Percentiles rank a stretch among this genome's conserved stretches.
These are phyloP conservation scores for Teratosphaeria gauchensis DNA, from an alignment of 2,329 filamentous ascomycete genomes.

Conservation along the genomic window DNA sequence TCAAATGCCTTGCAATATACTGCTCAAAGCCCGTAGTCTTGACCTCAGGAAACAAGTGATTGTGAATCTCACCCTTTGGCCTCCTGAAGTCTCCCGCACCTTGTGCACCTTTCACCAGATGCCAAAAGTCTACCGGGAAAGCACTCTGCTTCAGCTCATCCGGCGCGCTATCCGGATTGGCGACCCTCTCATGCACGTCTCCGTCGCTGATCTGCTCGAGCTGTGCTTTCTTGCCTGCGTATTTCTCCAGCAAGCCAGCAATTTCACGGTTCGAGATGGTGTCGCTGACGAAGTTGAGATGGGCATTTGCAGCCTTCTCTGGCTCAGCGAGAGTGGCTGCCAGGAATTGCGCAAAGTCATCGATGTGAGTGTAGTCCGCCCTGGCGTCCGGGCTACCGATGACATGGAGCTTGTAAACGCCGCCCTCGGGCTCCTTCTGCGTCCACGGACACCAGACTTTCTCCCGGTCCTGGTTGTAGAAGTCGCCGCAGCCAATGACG, in stretches of 20 bases:
- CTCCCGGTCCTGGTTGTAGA: constrained; percentile 1
- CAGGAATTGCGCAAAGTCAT: constrained; percentile 1
- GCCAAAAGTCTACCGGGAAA: neutral
- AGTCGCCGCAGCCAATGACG: constrained; percentile 1
- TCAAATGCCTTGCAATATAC: neutral
- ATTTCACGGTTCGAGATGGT: neutral
- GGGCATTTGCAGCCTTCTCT: neutral
- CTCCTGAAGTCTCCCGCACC: neutral
- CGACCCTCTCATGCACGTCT: neutral
- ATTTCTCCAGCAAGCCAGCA: constrained; percentile 1
- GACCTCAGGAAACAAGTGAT: neutral
- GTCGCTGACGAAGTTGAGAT: constrained; percentile 1
- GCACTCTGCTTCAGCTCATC: neutral
- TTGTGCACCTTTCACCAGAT: neutral
- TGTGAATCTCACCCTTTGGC: neutral
- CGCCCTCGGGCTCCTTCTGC: neutral
- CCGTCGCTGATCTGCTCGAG: neutral
- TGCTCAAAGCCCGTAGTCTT: neutral
- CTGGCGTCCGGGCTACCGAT: neutral
- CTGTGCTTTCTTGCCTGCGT: neutral
- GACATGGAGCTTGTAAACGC: neutral
- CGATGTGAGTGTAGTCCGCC: constrained; percentile 1
- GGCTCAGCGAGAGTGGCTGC: neutral
- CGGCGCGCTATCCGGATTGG: neutral
- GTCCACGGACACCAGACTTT: constrained; percentile 1